Evolutionary conservation across 805 yeast species (phyloP), one percentile per base, ranked within the genome.

Genomic region (Grigorovia jiainica): DNA sequence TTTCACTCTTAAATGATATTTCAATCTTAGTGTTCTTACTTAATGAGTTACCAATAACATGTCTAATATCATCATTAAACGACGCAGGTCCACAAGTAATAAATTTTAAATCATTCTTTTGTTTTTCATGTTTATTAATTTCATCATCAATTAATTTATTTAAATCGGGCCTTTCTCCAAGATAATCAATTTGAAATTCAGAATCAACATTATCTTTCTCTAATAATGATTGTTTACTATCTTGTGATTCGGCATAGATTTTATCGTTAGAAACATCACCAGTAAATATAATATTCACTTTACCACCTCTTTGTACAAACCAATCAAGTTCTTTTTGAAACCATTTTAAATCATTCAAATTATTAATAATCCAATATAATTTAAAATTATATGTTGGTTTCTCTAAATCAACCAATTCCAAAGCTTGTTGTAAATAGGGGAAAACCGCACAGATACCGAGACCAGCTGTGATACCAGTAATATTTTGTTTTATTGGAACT

Each of bases 321-420:
- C 51, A 47, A 6, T 42, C 52, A 34, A 77, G 50, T 49, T 76
- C 78, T 3, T 55, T 59, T 4, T 48, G 39, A 48, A 76, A 75
- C 76, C 76, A 75, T 13, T 51, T 47, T 18, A 83, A 54, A 7
- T 79, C 70, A 33, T 63, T 61, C 44, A 67, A 64, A 30, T 77
- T 75, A 42, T 79, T 66, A 8, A 82, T 66, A 7, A 73, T 69
- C 95, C 95, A 86, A 30, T 73, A 61, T 41, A 84, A 66, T 43
- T 73, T 71, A 24, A 69, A 58, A 17, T 47, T 45, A 27, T 44
- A 50, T 15, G 6, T 23, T n/a, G 19, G 13, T 3, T 35, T 27
- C 35, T 49, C 33, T 4, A 23, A 40, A 37, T 50, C 52, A 3
- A 41, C 31, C 10, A 33, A 24, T 16, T 51, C 46, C 15, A 55